Evolutionary conservation across 345 rosid species (phyloP).

Genomic region (Nephelium lappaceum): DNA sequence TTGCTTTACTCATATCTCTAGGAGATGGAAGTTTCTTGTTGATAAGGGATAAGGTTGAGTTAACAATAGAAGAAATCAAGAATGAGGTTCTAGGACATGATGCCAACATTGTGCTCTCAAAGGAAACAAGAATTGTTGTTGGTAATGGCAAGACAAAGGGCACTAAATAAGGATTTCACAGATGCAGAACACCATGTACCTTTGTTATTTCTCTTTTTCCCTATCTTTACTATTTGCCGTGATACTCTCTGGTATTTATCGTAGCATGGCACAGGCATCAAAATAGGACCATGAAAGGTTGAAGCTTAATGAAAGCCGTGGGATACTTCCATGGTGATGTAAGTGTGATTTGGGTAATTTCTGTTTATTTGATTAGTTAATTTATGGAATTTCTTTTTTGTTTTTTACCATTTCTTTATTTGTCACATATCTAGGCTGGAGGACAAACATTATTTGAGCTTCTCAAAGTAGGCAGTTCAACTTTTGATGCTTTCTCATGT

Average conservation of each 20-base stretch:
- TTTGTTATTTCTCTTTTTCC: not conserved
- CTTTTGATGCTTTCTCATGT: too few relatives aligned
- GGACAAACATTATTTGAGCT: too few relatives aligned
- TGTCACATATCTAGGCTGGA: too few relatives aligned
- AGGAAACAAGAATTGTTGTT: constrained; percentile 37
- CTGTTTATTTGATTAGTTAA: not conserved
- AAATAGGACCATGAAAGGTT: constrained; percentile 37
- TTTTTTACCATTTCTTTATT: too few relatives aligned
- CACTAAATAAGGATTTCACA: constrained; percentile 36
- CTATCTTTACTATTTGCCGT: not conserved
- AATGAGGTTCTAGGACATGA: constrained; percentile 39
- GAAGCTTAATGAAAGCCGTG: constrained; percentile 10
- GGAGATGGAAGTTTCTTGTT: too few relatives aligned
- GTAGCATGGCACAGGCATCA: constrained; percentile 22
- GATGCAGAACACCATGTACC: not conserved
- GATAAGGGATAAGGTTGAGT: constrained; percentile 40
- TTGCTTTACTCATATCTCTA: too few relatives aligned
- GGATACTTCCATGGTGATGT: not conserved
- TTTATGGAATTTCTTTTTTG: not conserved
- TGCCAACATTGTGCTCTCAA: constrained; percentile 37
- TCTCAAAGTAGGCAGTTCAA: too few relatives aligned
- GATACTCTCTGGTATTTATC: not conserved
- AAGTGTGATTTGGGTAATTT: not conserved
- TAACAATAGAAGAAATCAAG: constrained; percentile 36
- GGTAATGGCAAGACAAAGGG: constrained; percentile 43